These are phyloP conservation scores for Calonectria ilicicola DNA, from an alignment of 2,329 filamentous ascomycete genomes.

Conservation along the genomic window DNA sequence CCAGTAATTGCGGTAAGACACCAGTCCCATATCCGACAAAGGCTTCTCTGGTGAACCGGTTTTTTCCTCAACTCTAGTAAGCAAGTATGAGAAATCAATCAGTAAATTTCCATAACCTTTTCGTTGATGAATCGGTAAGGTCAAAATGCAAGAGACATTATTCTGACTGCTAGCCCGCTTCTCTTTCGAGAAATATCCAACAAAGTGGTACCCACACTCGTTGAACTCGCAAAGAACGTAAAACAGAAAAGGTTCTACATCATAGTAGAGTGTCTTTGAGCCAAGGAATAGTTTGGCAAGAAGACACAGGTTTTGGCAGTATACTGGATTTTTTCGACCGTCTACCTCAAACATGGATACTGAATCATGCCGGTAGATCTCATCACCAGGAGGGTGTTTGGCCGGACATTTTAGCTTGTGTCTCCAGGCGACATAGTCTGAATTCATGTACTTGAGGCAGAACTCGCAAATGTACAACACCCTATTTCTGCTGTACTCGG, in stretches of 20 bases:
- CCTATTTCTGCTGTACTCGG: slow-evolving; percentile 96
- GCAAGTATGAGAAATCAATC: slow-evolving; percentile 97
- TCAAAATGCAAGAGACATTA: slow-evolving; percentile 97
- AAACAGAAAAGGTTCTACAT: slow-evolving; percentile 96
- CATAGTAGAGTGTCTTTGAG: slow-evolving; percentile 98
- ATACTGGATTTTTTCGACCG: slow-evolving; percentile 96
- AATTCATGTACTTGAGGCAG: slow-evolving; percentile 99
- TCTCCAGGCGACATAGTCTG: slow-evolving; percentile 96
- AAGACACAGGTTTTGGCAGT: slow-evolving; percentile 97
- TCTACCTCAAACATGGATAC: slow-evolving; percentile 98
- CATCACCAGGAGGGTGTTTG: slow-evolving; percentile 96
- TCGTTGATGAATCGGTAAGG: slow-evolving; percentile 94
- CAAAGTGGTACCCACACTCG: slow-evolving; percentile 92
- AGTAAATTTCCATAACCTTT: slow-evolving; percentile 97
- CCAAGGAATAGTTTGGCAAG: slow-evolving; percentile 98
- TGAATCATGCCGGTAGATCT: slow-evolving; percentile 93
- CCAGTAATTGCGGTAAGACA: slow-evolving; percentile 99
- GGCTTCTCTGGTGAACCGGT: slow-evolving; percentile 98
- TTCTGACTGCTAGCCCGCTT: slow-evolving; percentile 95
- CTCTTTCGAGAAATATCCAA: slow-evolving; percentile 99
- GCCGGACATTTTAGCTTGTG: slow-evolving; percentile 97
- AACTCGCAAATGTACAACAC: slow-evolving; percentile 99
- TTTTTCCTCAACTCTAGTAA: slow-evolving; percentile 92
- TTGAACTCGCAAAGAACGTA: slow-evolving; percentile 97
- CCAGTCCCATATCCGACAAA: slow-evolving; percentile 95